phyloP scores from a whole-genome alignment of 2,329 filamentous ascomycete genomes.

The Cytospora schulzeri region DNA sequence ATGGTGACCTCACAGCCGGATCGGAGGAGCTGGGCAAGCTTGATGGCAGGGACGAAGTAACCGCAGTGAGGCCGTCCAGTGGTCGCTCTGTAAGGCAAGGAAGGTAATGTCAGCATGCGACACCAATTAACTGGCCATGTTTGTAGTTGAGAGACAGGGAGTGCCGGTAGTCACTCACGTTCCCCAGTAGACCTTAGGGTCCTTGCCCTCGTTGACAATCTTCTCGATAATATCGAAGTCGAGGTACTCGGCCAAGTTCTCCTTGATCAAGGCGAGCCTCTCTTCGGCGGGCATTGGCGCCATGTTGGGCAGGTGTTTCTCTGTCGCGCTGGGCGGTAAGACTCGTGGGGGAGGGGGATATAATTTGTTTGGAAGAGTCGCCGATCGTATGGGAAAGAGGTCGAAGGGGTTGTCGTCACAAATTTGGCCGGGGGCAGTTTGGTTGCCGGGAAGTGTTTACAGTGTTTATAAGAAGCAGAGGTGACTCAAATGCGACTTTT shows the following conservation, averaged over 20 bases:
- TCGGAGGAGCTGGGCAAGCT: conserved; percentile 83
- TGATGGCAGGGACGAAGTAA: conserved; percentile 86
- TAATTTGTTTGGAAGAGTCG: neutral
- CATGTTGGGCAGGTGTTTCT: conserved; percentile 47
- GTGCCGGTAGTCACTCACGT: conserved; percentile 30
- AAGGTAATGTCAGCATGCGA: conserved; percentile 15
- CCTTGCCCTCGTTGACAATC: conserved; percentile 69
- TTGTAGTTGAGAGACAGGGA: neutral
- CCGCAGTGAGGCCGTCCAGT: conserved; percentile 88
- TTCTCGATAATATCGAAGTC: conserved; percentile 82
- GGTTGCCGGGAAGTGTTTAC: neutral
- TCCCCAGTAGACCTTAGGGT: conserved; percentile 85
- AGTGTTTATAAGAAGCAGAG: neutral
- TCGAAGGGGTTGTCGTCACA: neutral
- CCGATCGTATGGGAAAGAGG: neutral
- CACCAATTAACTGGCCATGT: neutral
- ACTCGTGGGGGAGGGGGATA: no score
- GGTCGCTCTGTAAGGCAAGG: conserved; percentile 61
- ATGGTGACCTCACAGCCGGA: conserved; percentile 83
- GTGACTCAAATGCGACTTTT: neutral
- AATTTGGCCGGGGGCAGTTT: neutral
- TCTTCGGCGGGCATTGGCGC: conserved; percentile 54
- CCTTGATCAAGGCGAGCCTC: conserved; percentile 74
- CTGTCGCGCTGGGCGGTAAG: neutral
- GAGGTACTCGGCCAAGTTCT: conserved; percentile 80